Evolutionary conservation across 2,329 filamentous ascomycete species (phyloP), one percentile per base, ranked within the genome.

Genomic region (Hymenotorrendiella dingleyae): DNA sequence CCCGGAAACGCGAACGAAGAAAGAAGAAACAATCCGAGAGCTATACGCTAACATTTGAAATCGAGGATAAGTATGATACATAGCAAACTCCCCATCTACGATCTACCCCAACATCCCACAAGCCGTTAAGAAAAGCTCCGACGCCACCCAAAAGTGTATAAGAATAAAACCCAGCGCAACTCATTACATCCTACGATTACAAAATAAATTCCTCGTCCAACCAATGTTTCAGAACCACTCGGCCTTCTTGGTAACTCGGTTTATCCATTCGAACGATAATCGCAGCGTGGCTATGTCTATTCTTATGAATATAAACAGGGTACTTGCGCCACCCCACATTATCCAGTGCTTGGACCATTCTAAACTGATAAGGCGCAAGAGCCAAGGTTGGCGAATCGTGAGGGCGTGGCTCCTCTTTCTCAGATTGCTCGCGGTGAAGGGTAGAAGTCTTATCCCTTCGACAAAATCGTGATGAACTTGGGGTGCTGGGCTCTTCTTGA

Each of bases 271-370:
- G 76, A 26, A 94, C 81, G 50, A 97, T 86, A 36, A 97, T 94
- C 3, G 90, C 90, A 0, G 90, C 91, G 63, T 97, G 91, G 46
- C 78, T 86, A 60, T 95, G 87, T n/a, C 72, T 67, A 42, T 80
- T 74, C 5, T 89, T 84, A 50, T 84, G 83, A 28, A 93, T 90
- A 65, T 84, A 82, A 3, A 90, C 78, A 1, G 74, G 77, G 51
- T 78, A 82, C 61, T 82, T 84, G 36, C 72, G 69, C 74, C 78
- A 83, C 4, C 73, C 71, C 2, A 82, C 60, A n/a, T 63, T 61
- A 55, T 97, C 80, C 36, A 97, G 69, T 8, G 80, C 77, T 22
- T 84, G 73, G 48, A 95, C 85, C 78, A 95, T 95, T 36, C 76
- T 73, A 60, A 95, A 94, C 64, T 97, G 91, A 36, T 80, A 77